Evolutionary conservation across 108 stramenopile species (phyloP), one percentile per base, ranked within the genome.

Genomic region (Ochromonas danica): DNA sequence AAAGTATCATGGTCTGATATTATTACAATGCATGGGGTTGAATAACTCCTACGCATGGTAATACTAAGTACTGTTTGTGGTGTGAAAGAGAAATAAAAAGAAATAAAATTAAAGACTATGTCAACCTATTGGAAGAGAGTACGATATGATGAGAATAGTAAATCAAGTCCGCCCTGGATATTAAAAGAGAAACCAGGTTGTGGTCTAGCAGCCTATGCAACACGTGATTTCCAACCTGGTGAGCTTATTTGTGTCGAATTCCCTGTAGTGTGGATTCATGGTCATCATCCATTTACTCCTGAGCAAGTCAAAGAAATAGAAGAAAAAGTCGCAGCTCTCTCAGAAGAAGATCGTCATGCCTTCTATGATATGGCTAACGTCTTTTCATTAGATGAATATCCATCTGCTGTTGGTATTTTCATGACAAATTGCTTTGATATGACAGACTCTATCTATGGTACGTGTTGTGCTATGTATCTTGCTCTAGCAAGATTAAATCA

Each of bases 341-440:
- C 6, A 35, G 72, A 75, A 33, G 72, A 75, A 6, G 45, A 75
- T 22, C 6, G 35, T 35, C 6, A 75, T n/a, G 72, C 72, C 45
- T 75, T 75, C 40, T 42, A 14, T 33, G 40, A 6, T 36, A 42
- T 75, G 72, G 72, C 72, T 22, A 75, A 75, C 38, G 40, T 75
- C n/a, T 75, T 75, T 75, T 6, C 6, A 22, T 14, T 14, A 14
- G 45, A 51, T 51, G 72, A 75, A 60, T n/a, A 14, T 36, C n/a
- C 14, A 35, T 14, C 17, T 10, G 14, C 27, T 27, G 72, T 27
- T 6, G 72, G 72, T 3, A 75, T 75, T 10, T 75, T 57, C 40
- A 75, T 75, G 72, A 75, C 72, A 38, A 75, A 75, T 75, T 75
- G 45, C 28, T 75, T 75, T 60, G 72, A 75, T 36, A 75, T 75